Evolutionary conservation across 305 asterid species (phyloP).

Genomic region (Fraxinus albicans): DNA sequence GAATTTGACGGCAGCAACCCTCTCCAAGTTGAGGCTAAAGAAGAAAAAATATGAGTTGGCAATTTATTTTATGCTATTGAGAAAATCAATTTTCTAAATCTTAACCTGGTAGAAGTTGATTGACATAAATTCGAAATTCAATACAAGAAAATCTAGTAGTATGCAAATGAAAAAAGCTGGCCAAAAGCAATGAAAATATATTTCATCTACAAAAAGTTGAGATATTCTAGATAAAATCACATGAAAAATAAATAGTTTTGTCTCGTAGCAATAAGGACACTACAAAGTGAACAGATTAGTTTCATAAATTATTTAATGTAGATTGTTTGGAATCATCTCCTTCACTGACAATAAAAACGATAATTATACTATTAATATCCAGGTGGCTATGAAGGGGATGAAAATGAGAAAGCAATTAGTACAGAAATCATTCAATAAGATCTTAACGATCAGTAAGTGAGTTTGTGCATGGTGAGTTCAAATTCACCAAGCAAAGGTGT

Average conservation of each 20-base stretch:
- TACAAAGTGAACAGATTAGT: neutral
- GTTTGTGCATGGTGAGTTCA: neutral
- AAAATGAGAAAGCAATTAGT: neutral
- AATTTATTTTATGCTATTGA: neutral
- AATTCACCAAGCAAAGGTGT: neutral
- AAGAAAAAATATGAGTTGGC: conserved; percentile 23
- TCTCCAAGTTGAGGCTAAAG: conserved; percentile 61
- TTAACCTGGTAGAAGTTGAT: neutral
- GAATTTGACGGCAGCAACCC: conserved; percentile 63
- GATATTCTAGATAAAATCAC: neutral
- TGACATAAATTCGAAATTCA: neutral
- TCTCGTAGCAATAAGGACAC: neutral
- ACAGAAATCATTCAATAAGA: neutral
- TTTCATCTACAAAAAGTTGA: neutral
- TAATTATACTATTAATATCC: neutral
- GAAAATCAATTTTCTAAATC: neutral
- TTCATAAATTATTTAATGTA: neutral
- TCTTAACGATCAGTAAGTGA: neutral
- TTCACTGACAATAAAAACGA: neutral
- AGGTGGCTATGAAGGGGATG: neutral
- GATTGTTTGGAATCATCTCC: neutral
- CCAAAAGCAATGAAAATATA: neutral
- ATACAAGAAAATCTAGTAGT: neutral
- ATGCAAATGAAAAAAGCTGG: neutral
- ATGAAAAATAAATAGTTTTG: neutral